Percentiles rank a stretch among this genome's conserved stretches.
Evolutionary conservation across 768 basidiomycete species (phyloP).

Genomic region (Pulveroboletus sp.): DNA sequence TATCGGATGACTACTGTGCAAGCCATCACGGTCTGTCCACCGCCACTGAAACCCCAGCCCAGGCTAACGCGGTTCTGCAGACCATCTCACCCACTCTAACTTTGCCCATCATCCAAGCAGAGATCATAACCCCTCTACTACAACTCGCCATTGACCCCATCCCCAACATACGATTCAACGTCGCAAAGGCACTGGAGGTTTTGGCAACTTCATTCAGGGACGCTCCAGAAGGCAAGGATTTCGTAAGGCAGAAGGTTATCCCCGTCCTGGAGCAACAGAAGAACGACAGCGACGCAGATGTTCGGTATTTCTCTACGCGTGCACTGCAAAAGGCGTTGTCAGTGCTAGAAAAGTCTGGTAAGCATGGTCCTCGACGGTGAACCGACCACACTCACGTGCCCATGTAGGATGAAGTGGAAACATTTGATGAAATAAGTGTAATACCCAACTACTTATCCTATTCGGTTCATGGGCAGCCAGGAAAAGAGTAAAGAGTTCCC

Average conservation of each 20-base stretch:
- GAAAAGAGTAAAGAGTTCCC: slow-evolving; percentile 28
- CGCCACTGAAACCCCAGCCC: neutral
- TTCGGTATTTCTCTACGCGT: slow-evolving; percentile 86
- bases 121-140: slow-evolving; percentile 80
- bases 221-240: slow-evolving; percentile 64
- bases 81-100: slow-evolving; percentile 92
- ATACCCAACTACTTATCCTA: slow-evolving; percentile 29
- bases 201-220: slow-evolving; percentile 68
- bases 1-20: slow-evolving; percentile 99
- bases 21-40: slow-evolving; percentile 80
- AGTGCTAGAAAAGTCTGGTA: slow-evolving; percentile 39
- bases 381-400: slow-evolving; percentile 1
- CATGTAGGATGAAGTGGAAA: slow-evolving; percentile 20
- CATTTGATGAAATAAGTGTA: slow-evolving; percentile 23
- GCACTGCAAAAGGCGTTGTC: slow-evolving; percentile 60
- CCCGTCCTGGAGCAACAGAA: slow-evolving; percentile 86
- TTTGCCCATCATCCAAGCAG: slow-evolving; percentile 75
- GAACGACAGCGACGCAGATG: slow-evolving; percentile 91
- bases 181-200: slow-evolving; percentile 91
- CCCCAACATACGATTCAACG: slow-evolving; percentile 99
- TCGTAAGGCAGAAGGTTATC: slow-evolving; percentile 68
- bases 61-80: slow-evolving; percentile 40
- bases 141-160: slow-evolving; percentile 85
- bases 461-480: slow-evolving; percentile 17
- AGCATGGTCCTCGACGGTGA: neutral